These are phyloP conservation scores for Tetratostichococcus sp. DNA, from an alignment of 139 green algal species.

Conservation along the genomic window DNA sequence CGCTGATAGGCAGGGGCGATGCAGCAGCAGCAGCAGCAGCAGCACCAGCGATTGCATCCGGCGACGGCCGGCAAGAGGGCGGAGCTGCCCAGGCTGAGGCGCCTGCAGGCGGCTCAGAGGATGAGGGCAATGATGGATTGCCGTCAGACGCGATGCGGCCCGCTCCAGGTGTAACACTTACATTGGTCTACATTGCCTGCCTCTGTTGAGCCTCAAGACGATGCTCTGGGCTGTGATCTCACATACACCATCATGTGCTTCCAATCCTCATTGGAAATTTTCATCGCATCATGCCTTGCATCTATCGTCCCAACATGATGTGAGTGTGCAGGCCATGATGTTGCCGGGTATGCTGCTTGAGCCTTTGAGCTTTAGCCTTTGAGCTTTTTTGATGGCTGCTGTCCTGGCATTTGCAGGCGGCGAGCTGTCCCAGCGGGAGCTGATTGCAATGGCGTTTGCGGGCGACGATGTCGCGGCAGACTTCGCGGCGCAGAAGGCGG, in stretches of 20 bases:
- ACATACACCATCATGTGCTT: neutral
- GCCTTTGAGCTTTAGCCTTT: too few species aligned
- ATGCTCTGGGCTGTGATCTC: too few species aligned
- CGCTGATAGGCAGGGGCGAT: neutral
- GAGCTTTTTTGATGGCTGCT: too few species aligned
- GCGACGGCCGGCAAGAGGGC: too few species aligned
- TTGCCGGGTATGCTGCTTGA: too few species aligned
- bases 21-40: neutral
- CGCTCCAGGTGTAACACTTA: neutral
- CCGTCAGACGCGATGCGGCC: neutral
- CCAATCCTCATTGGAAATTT: neutral
- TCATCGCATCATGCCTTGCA: neutral
- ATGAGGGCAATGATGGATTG: neutral
- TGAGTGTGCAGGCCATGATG: too few species aligned
- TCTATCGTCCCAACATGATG: too few species aligned
- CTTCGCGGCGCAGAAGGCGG: constrained; percentile 82
- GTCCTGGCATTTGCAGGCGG: constrained; percentile 4
- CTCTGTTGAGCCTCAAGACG: too few species aligned
- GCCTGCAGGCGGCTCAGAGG: neutral
- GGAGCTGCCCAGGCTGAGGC: neutral
- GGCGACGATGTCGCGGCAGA: constrained; percentile 89
- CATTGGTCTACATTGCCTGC: too few species aligned
- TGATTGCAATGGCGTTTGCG: constrained; percentile 71
- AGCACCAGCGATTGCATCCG: too few species aligned
- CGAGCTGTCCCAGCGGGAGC: constrained; percentile 41